Evolutionary conservation across 2,329 filamentous ascomycete genomes (phyloP).

Genomic region (Aspergillus transmontanensis): DNA sequence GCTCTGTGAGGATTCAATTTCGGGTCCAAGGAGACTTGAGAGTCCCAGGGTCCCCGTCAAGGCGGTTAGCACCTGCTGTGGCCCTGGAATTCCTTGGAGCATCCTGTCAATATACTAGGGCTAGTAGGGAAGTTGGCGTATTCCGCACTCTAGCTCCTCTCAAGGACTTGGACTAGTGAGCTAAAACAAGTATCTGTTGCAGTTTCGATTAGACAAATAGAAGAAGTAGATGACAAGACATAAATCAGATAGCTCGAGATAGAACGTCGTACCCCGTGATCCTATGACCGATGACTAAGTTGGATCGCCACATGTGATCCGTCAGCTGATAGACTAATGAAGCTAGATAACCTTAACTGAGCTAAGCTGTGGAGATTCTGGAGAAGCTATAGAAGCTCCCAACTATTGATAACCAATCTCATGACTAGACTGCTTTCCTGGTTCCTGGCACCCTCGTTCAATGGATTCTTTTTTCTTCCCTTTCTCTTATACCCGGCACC

Average conservation of each 20-base stretch:
- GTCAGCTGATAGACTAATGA: conserved; percentile 9
- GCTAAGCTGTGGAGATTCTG: not conserved
- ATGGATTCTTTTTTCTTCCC: not conserved
- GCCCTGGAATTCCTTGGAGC: conserved; percentile 33
- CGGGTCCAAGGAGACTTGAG: conserved; percentile 21
- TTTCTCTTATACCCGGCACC: not conserved
- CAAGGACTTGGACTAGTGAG: not conserved
- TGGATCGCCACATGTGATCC: conserved; percentile 11
- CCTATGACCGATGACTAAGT: conserved; percentile 18
- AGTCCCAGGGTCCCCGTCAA: conserved; percentile 35
- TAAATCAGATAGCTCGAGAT: not conserved
- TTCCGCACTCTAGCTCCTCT: not conserved
- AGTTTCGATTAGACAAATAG: not conserved
- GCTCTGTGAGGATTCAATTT: conserved; percentile 11
- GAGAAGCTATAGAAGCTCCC: not conserved
- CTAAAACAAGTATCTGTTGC: not conserved
- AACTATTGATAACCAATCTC: not conserved
- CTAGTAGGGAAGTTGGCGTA: conserved; percentile 7
- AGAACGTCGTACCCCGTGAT: conserved; percentile 5
- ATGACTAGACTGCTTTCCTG: not conserved
- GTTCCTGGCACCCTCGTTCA: not conserved
- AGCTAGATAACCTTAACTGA: not conserved
- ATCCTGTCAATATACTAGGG: conserved; percentile 14
- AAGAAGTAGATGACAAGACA: not conserved
- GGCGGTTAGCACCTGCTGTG: conserved; percentile 38